Base-by-base conservation (phyloP, 768 basidiomycete species). In the Tephrocybe sp. region DNA sequence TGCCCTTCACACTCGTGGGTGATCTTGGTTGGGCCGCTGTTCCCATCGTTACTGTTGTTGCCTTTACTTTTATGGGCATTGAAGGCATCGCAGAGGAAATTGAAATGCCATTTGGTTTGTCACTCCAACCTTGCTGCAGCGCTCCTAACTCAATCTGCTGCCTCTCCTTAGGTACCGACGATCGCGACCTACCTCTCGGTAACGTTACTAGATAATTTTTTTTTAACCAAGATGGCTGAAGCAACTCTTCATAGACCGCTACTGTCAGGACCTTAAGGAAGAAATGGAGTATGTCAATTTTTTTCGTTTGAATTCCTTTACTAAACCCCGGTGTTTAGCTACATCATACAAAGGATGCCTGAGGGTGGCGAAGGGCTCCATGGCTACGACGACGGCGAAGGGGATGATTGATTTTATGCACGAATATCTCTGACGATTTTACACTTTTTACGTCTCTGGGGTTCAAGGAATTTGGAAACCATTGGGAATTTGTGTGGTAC, bases 41-140 rank as follows among this genome's bases (percentile, higher is more conserved):
- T 9, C 89, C 89, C n/a, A 75, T 94, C 20, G 84, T 92, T 16
- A 92, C 91, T 17, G 81, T 89, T 12, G 86, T 94, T 23, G 84
- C 91, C 7, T 93, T 95, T 72, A 94, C 89, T 0, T 79, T 97
- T 46, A 93, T 94, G 92, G 78, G 93, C 14, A 90, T 98, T 45
- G 94, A 97, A 73, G 93, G 92, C 4, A 98, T 97, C 57, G 94
- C 95, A 0, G 87, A 95, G 53, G 85, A 92, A 67, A 92, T 96
- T 58, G 94, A 97, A 67, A 89, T 89, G 85, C 95, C 95, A 0
- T 97, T 97, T 59, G 94, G 92, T 86, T 54, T 41, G 75, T 66
- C 20, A 39, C 19, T 22, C 40, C 17, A 48, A 23, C 42, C 31
- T 45, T n/a, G 7, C 31, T 26, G 22, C 7, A 44, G 16, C 14